Evolutionary conservation across 2,329 filamentous ascomycete genomes (phyloP), one percentile per base, ranked within the genome.

Genomic region (Ascochyta clinopodiicola): DNA sequence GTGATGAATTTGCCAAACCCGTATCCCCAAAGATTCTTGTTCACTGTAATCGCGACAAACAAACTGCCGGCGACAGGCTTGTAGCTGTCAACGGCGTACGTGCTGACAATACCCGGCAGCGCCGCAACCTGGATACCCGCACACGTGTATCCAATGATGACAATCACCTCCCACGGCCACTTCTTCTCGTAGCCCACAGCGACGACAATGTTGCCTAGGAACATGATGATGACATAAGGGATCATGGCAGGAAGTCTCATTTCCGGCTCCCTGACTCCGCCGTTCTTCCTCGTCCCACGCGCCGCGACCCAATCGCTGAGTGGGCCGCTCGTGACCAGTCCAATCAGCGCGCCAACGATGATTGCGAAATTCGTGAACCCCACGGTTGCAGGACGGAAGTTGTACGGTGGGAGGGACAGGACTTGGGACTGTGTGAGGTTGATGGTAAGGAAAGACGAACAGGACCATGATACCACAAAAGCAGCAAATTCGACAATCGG

Each of bases 1-100:
- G 81, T 84, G 55, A 84, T 81, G 59, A 84, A 84, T 50, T 84
- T 82, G 44, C 75, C 75, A 60, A 87, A 83, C 0, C 84, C 84
- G 66, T 86, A 87, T 1, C 85, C 85, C 83, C 84, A 86, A 0
- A 87, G 50, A 52, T 87, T 87, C 75, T 88, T 88, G 64, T 86
- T 86, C 40, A 88, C 84, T 0, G 85, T 88, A 60, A 86, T 82
- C 7, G 81, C 77, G 0, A 87, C 84, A 67, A 88, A 85, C 43
- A 88, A 74, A 2, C 79, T 80, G 3, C 85, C 85, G 0, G 85
- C 80, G 2, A 87, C 82, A 0, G 85, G 84, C 72, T 88, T 88
- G 71, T 88, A 88, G 51, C 80, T 82, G 68, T 88, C 86, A 15
- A 88, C 81, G 0, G 84, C 83, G 63, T 88, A 88, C 2, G 77